Base-by-base conservation (phyloP, 371 early-diverging fungal genomes). In the Hamiltosporidium magnivora region DNA sequence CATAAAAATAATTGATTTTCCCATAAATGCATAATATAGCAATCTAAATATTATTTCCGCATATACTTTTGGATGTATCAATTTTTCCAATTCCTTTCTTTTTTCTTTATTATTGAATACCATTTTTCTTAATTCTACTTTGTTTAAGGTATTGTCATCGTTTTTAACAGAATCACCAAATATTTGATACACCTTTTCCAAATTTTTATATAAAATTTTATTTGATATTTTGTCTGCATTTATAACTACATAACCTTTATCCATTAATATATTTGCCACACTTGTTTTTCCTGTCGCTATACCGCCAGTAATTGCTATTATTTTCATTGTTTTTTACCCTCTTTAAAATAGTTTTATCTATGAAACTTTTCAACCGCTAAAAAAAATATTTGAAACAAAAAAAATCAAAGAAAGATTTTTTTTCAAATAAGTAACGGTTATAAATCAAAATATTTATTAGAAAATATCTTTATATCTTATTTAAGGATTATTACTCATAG, bases 291-390 rank as follows among this genome's bases (percentile, higher is more conserved):
- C 71, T 14, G 62, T 66, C 2, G 46, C 67, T 12, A 61, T 39
- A 43, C 63, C 40, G 52, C 71, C 71, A 9, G 71, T 71, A 56
- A 71, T 66, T 25, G 49, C 52, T 53, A 71, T 61, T 40, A 71
- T 71, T 66, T 66, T 66, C 71, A 71, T 71, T 56, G 49, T 49
- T 49, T 49, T 49, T 12, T 49, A 8, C 49, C 25, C 25, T 25
- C 25, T 25, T 25, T 25, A 25, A 25, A 25, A 25, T 25, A 25
- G 25, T 25, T 25, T 25, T 25, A 25, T 25, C 25, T 25, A 25
- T 25, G 25, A 25, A 25, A 25, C 25, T 25, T 25, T 25, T 25
- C 25, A 25, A 25, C 25, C 25, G 25, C 25, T 25, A 25, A 25
- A 25, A 25, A 25, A 25, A 25, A 25, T 25, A 25, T 25, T 25